These are phyloP conservation scores for Primulina tabacum DNA, from an alignment of 257 asterid species.

Conservation along the genomic window DNA sequence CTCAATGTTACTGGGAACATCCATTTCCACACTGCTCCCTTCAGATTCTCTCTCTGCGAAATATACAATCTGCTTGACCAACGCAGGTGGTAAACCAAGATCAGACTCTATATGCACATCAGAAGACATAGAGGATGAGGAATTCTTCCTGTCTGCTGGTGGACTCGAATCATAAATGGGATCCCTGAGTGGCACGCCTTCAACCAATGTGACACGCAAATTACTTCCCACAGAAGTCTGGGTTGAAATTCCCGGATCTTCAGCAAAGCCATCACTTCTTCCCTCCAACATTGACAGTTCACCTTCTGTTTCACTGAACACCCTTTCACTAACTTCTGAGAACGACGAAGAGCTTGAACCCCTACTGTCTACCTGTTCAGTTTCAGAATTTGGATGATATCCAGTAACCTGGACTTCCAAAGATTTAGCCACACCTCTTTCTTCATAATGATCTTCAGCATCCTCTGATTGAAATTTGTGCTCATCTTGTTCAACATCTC, in stretches of 20 bases:
- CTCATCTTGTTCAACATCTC: constrained; percentile 27
- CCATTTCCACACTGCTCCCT: constrained; percentile 27
- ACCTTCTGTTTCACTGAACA: constrained; percentile 39
- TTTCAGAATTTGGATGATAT: constrained; percentile 21
- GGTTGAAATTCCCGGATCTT: constrained; percentile 30
- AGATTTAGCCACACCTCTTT: constrained; percentile 20
- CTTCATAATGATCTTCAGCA: constrained; percentile 17
- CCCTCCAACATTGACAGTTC: constrained; percentile 39
- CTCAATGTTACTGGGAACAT: constrained; percentile 22
- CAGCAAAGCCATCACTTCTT: constrained; percentile 27
- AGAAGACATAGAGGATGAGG: constrained; percentile 40
- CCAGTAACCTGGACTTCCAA: constrained; percentile 17
- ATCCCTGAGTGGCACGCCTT: constrained; percentile 35
- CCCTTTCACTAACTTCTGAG: constrained; percentile 57
- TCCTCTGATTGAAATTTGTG: constrained; percentile 18
- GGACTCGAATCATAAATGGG: constrained; percentile 87
- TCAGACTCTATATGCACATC: constrained; percentile 39
- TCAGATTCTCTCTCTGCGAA: constrained; percentile 38
- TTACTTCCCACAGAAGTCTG: constrained; percentile 36
- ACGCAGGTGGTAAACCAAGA: constrained; percentile 25
- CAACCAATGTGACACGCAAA: constrained; percentile 24
- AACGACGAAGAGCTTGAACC: constrained; percentile 65
- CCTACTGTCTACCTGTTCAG: constrained; percentile 28
- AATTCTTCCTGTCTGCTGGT: constrained; percentile 29
- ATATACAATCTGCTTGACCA: constrained; percentile 35